Base-by-base conservation (phyloP, 805 yeast genomes). In the Candida oleophila region DNA sequence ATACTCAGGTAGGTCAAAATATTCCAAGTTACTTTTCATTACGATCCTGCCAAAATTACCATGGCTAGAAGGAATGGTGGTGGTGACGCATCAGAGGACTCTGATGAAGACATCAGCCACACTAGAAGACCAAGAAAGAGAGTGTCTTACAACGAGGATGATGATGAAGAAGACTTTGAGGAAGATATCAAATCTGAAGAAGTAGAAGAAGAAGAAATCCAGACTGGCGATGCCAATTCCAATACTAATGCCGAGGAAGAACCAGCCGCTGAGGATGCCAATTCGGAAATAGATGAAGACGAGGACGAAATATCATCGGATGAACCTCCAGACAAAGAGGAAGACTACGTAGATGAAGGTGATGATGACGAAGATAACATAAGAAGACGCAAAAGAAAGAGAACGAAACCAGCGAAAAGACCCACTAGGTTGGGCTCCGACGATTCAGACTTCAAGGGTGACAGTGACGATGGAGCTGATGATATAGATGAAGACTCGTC, bases 171-270 rank as follows among this genome's bases (percentile, higher is more conserved):
- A 11, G 47, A 51, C 12, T 52, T 49, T 14, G 48, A 46, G 19
- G 56, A 48, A 11, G 48, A 49, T 14, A 25, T 30, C 8, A 48
- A 49, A 51, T 45, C 50, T 9, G 53, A 59, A 30, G 65, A 65
- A 12, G 61, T 61, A 3, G 68, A 61, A 30, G 64, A 60, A 15
- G 62, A 55, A 16, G 59, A 55, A n/a, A 56, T 54, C n/a, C 66
- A 60, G 3, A 64, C 59, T 9, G 66, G 53, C 4, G 65, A 60
- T 14, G 66, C 30, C 40, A 37, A 37, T 37, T 16, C 22, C 21
- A 44, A 41, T 18, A 35, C 19, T 25, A 33, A 25, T 2, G 49
- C 21, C 11, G 30, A n/a, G 5, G 36, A 12, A 4, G 22, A 20
- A 12, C 44, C 14, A 5, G 42, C 14, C 7, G 47, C 22, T 11